A percentile compares a stretch with the other conserved stretches of the same genome.
Evolutionary conservation across 768 basidiomycete species (phyloP).

Genomic region (Agaricus blazei): DNA sequence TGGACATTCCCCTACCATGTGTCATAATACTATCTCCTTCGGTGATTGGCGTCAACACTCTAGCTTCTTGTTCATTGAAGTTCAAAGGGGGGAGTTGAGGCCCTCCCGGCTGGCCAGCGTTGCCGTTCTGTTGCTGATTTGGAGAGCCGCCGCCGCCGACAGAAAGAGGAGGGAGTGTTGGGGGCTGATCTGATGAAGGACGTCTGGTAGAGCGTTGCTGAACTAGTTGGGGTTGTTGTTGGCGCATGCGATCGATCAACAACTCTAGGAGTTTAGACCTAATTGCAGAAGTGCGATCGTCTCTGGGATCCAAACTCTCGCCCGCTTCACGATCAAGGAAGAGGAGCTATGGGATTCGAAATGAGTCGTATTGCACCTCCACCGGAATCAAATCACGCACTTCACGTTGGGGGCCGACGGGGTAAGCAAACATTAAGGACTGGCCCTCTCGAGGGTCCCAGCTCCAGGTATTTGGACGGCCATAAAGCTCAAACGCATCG

Average conservation of each 20-base stretch:
- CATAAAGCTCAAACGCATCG: constrained; percentile 85
- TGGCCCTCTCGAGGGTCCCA: constrained; percentile 84
- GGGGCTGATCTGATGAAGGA: constrained; percentile 22
- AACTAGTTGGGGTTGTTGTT: constrained; percentile 24
- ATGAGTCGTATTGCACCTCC: background rate
- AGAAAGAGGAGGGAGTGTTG: constrained; percentile 31
- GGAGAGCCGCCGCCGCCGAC: constrained; percentile 15
- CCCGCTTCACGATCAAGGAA: constrained; percentile 86
- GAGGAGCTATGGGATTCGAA: constrained; percentile 48
- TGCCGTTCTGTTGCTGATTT: constrained; percentile 11
- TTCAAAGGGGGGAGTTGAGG: constrained; percentile 60
- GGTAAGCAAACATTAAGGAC: constrained; percentile 93
- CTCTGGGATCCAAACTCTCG: constrained; percentile 69
- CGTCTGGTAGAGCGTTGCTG: constrained; percentile 15
- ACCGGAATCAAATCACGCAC: constrained; percentile 40
- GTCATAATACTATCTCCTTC: constrained; percentile 39
- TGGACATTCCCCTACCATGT: constrained; percentile 18
- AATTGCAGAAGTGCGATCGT: constrained; percentile 70
- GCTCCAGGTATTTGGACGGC: constrained; percentile 77
- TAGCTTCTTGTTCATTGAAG: constrained; percentile 29
- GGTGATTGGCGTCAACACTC: constrained; percentile 59
- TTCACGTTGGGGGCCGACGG: constrained; percentile 77
- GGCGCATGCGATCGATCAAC: constrained; percentile 58
- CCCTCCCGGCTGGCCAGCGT: constrained; percentile 14
- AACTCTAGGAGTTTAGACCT: constrained; percentile 59